Percentiles rank a stretch among this genome's conserved stretches.
Evolutionary conservation across 176 grass and related monocot species (phyloP).

Genomic region (Ensete ventricosum): DNA sequence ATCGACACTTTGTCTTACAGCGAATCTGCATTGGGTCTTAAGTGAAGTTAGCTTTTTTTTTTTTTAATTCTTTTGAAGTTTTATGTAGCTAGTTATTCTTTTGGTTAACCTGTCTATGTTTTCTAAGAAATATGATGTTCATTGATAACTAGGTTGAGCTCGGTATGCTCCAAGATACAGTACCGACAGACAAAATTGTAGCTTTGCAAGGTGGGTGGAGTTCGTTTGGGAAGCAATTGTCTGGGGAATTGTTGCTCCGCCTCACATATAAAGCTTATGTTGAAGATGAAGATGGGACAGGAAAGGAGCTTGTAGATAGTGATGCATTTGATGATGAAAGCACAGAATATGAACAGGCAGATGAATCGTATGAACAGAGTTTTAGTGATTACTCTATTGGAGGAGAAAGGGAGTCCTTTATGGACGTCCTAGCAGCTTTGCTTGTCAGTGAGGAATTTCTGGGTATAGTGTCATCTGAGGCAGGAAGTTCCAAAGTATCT

Average conservation of each 20-base stretch:
- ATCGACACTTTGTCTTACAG: too few species aligned
- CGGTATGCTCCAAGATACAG: slow-evolving; percentile 82
- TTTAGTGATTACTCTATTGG: slow-evolving; percentile 21
- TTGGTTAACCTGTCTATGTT: background rate
- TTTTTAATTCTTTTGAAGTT: too few species aligned
- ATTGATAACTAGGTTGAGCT: slow-evolving; percentile 61
- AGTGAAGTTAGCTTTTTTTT: too few species aligned
- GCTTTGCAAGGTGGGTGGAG: slow-evolving; percentile 58
- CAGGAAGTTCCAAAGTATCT: slow-evolving; percentile 31
- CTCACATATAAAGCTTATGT: slow-evolving; percentile 93
- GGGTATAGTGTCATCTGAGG: slow-evolving; percentile 72
- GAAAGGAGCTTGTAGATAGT: slow-evolving; percentile 18
- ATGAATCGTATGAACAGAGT: slow-evolving; percentile 11
- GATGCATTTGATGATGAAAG: slow-evolving; percentile 59
- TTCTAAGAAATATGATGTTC: background rate
- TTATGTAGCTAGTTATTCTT: background rate
- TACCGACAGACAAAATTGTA: slow-evolving; percentile 77
- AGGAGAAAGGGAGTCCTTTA: slow-evolving; percentile 81
- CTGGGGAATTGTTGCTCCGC: slow-evolving; percentile 72
- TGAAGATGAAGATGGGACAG: slow-evolving; percentile 70
- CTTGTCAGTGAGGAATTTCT: slow-evolving; percentile 98
- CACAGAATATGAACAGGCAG: slow-evolving; percentile 36
- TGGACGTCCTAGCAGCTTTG: slow-evolving; percentile 79
- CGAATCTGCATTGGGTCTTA: too few species aligned
- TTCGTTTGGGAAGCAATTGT: slow-evolving; percentile 39